Conservation (phyloP, 2,329 filamentous ascomycete genomes). For the Coniella lustricola region DNA sequence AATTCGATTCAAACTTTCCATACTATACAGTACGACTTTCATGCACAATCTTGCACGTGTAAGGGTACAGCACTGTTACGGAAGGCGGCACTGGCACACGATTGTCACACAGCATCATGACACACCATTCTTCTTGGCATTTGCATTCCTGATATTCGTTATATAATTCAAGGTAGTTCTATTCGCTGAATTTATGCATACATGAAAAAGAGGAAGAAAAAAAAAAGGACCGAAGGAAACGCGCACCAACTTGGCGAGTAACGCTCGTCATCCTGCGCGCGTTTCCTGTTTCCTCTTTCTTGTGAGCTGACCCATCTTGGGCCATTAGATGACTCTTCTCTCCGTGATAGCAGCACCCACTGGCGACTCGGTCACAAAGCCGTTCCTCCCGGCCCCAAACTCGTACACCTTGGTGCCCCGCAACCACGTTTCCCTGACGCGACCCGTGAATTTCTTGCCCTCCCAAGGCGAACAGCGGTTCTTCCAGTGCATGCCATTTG, state of each 20-base stretch:
- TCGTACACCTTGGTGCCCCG: constrained; percentile 69
- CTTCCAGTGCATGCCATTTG: constrained; percentile 84
- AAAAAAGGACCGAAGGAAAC: too few species aligned
- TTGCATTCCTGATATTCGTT: too few species aligned
- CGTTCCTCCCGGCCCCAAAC: constrained; percentile 45
- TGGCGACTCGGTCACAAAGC: constrained; percentile 43
- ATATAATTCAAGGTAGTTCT: too few species aligned
- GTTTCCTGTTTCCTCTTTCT: neutral
- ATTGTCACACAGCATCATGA: too few species aligned
- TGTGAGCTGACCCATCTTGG: neutral
- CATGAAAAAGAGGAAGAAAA: too few species aligned
- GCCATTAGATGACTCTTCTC: constrained; percentile 38
- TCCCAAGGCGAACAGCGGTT: constrained; percentile 92
- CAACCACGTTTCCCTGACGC: constrained; percentile 81
- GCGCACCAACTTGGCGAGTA: too few species aligned
- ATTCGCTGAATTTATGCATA: too few species aligned
- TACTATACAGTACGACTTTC: neutral
- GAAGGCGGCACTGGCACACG: too few species aligned
- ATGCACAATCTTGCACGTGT: too few species aligned
- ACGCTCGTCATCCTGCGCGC: too few species aligned
- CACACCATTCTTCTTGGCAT: too few species aligned
- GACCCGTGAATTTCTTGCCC: constrained; percentile 67
- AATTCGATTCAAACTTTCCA: neutral
- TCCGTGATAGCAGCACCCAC: constrained; percentile 52
- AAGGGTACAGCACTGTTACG: too few species aligned